Percentiles rank a stretch among this genome's conserved stretches.
phyloP scores from a whole-genome alignment of 306 rosid genomes.

The Mimosa bimucronata region DNA sequence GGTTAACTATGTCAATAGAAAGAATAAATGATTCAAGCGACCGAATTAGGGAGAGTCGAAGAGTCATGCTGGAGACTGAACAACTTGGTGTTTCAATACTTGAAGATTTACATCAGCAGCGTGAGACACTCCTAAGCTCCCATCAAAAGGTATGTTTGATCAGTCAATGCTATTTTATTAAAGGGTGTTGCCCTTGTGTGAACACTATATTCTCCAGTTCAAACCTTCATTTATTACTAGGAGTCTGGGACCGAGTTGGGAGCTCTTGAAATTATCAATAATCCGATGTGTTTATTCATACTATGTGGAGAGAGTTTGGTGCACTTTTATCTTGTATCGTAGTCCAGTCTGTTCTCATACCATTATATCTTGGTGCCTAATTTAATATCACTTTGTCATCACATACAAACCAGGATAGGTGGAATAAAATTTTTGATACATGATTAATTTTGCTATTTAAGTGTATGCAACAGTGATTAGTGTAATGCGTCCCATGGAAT shows the following conservation, averaged over 20 bases:
- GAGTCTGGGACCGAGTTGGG: not conserved
- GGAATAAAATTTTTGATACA: not conserved
- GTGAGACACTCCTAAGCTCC: constrained; percentile 83
- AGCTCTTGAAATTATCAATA: not conserved
- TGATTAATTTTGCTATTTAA: not conserved
- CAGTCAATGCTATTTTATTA: constrained; percentile 21
- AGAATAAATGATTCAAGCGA: constrained; percentile 72
- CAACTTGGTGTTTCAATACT: constrained; percentile 83
- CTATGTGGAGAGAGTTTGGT: not conserved
- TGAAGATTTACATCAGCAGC: constrained; percentile 86
- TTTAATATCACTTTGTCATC: not conserved
- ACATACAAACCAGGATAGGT: not conserved
- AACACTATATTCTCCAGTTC: constrained; percentile 14
- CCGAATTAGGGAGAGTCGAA: constrained; percentile 72
- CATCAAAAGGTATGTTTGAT: constrained; percentile 63
- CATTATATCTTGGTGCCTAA: not conserved
- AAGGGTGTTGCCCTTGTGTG: not conserved
- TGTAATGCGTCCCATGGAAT: not conserved
- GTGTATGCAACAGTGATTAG: not conserved
- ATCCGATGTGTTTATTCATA: not conserved
- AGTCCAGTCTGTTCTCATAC: not conserved
- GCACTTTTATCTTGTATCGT: not conserved
- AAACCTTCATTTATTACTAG: constrained; percentile 7
- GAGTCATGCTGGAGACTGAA: constrained; percentile 81
- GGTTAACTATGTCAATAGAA: constrained; percentile 81